These are phyloP conservation scores for Epichloe sibirici DNA, from an alignment of 2,329 filamentous ascomycete genomes.

Conservation along the genomic window DNA sequence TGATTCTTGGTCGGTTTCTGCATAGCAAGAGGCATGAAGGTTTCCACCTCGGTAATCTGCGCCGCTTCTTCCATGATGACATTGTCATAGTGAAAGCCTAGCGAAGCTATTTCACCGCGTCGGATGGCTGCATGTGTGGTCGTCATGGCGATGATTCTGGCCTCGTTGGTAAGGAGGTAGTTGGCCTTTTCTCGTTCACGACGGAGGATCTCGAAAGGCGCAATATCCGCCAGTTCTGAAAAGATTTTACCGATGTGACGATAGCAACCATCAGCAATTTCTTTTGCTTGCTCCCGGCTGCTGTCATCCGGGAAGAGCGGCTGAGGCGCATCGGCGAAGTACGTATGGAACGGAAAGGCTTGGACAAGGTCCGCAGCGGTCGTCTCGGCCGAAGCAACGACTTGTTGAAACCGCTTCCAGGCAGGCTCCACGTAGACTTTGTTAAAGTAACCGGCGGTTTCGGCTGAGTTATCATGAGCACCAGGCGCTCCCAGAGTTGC, in stretches of 20 bases:
- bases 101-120: constrained; percentile 71
- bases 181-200: constrained; percentile 88
- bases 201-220: constrained; percentile 88
- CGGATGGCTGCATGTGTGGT: constrained; percentile 96
- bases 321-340: constrained; percentile 79
- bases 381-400: constrained; percentile 41
- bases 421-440: constrained; percentile 78
- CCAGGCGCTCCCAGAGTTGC: constrained; percentile 76
- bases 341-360: constrained; percentile 77
- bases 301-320: constrained; percentile 63
- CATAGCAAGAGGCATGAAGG: constrained; percentile 88
- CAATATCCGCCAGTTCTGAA: constrained; percentile 78
- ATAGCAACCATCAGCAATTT: constrained; percentile 75
- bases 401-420: constrained; percentile 69
- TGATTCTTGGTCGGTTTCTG: constrained; percentile 67
- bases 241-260: constrained; percentile 85
- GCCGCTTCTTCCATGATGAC: constrained; percentile 98
- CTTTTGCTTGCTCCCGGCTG: constrained; percentile 54
- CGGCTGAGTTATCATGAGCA: constrained; percentile 90
- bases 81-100: constrained; percentile 97
- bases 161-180: constrained; percentile 88
- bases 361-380: constrained; percentile 51
- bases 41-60: constrained; percentile 94
- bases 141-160: constrained; percentile 97
- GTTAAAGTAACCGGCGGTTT: constrained; percentile 96